Base-by-base conservation (phyloP, 2,329 filamentous ascomycete genomes). In the Coniochaeta pulveracea region DNA sequence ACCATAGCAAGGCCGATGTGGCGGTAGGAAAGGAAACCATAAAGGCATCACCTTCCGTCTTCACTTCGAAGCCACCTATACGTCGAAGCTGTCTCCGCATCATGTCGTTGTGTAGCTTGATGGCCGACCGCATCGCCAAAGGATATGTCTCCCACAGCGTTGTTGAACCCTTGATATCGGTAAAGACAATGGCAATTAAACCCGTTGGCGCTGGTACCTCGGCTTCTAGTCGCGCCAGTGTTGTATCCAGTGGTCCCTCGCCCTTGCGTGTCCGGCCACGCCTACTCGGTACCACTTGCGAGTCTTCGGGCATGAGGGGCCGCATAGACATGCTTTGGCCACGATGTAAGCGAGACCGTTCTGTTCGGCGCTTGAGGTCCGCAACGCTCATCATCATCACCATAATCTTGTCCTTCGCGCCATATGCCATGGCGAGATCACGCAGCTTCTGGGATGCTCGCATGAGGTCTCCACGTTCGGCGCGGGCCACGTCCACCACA, bases 1-100 rank as follows among this genome's bases (percentile, higher is more conserved):
- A 93, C 91, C 91, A 98, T 6, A 98, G 69, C 31, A 98, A 62
- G 5, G 91, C 91, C 7, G 88, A 91, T 1, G 91, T 96, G 3
- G 91, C 86, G 1, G 91, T 96, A 2, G 88, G 85, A 57, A 98
- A 98, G 8, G 89, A 93, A 19, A 98, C 91, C 88, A 98, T 96
- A 50, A 98, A 98, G 7, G 91, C 91, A 58, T 98, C 91, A 45
- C 91, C 91, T 84, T 98, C 91, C 12, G 91, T 98, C 68, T 98
- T 98, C 56, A 98, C 91, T 60, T 98, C 91, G 51, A 95, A 98
- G 1, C 91, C 91, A 50, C 91, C 91, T 46, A 95, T 93, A 41
- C 88, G 80, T 33, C 91, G 79, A 45, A 98, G 64, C 52, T 96
- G 89, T 36, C 91, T 75, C 44, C 91, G 81, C 80, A 98, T 93